Base-by-base conservation (phyloP, 2,329 filamentous ascomycete species). In the Colletotrichum ledebouriae region DNA sequence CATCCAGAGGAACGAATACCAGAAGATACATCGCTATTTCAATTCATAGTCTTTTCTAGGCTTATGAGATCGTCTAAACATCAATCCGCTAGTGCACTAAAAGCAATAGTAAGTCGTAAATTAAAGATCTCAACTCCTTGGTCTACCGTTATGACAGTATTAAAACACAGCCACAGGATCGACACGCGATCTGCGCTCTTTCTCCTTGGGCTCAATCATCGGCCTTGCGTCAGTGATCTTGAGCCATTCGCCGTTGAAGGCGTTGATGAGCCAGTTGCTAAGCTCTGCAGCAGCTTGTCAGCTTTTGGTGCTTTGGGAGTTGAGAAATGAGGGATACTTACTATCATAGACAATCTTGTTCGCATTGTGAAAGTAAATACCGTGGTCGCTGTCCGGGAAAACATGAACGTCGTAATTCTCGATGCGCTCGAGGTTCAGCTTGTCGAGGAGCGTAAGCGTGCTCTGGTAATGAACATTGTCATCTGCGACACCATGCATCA, bases 401-500 rank as follows among this genome's bases (percentile, higher is more conserved):
- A 98, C 89, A 78, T 98, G 95, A 12, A 99, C 89, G 76, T 99
- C 96, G 75, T 98, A 99, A 76, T 99, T 99, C 78, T 95, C 90
- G 3, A 98, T 88, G 12, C 89, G 88, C 1, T 85, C 90, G 59
- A 97, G 75, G 80, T 99, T 93, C 50, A 99, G 85, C 73, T 90
- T 91, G 78, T 99, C 97, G 53, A 99, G 84, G 70, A 99, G 81
- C 1, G 90, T 92, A 66, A 98, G 86, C 0, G 94, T 94, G 79
- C 97, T 98, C 79, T 99, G 97, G 79, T 97, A 90, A 78, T 99
- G 97, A 12, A 99, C 96, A 75, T 99, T 99, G 80, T 99, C 96
- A 75, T 99, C 96, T 7, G 92, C 92, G n/a, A 94, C 88, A 73
- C 96, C 96, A 77, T 99, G 96, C 93, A 98, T 98, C 74, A 99